Conservation (phyloP, 1,284 basidiomycete species). For the Cutaneotrichosporon daszewskae region DNA sequence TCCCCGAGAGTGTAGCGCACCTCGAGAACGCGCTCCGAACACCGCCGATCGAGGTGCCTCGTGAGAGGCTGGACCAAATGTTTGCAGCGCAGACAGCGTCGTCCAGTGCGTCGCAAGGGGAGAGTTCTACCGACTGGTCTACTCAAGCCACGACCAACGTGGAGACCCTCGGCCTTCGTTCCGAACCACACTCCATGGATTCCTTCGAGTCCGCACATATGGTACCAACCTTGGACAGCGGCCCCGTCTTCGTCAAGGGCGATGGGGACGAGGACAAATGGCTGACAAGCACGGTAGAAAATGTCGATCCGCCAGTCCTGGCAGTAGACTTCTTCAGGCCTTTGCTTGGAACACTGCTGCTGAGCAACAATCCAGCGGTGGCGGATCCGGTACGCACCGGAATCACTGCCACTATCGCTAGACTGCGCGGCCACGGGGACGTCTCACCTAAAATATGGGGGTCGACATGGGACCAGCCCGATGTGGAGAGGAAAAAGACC, state of each 20-base stretch:
- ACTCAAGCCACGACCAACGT: too few relatives aligned
- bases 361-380: slow-evolving; percentile 70
- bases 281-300: too few relatives aligned
- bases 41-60: slow-evolving; percentile 1
- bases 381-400: slow-evolving; percentile 68
- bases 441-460: slow-evolving; percentile 38
- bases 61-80: not conserved
- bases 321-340: slow-evolving; percentile 84
- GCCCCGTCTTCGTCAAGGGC: too few relatives aligned
- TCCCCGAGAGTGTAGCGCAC: slow-evolving; percentile 5
- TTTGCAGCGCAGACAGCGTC: not conserved
- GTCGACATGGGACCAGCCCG: slow-evolving; percentile 5
- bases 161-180: too few relatives aligned
- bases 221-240: too few relatives aligned
- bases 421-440: slow-evolving; percentile 33
- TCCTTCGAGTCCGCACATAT: too few relatives aligned
- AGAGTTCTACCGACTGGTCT: too few relatives aligned
- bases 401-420: slow-evolving; percentile 69
- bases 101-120: not conserved
- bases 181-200: too few relatives aligned
- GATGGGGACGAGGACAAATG: too few relatives aligned
- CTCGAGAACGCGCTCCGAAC: slow-evolving; percentile 5
- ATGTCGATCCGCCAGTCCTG: slow-evolving; percentile 46
- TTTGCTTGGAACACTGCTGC: slow-evolving; percentile 77
- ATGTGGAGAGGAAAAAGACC: slow-evolving; percentile 25